These are phyloP conservation scores for Rhizopus sp. DNA, from an alignment of 371 early-diverging fungal genomes.

Conservation along the genomic window DNA sequence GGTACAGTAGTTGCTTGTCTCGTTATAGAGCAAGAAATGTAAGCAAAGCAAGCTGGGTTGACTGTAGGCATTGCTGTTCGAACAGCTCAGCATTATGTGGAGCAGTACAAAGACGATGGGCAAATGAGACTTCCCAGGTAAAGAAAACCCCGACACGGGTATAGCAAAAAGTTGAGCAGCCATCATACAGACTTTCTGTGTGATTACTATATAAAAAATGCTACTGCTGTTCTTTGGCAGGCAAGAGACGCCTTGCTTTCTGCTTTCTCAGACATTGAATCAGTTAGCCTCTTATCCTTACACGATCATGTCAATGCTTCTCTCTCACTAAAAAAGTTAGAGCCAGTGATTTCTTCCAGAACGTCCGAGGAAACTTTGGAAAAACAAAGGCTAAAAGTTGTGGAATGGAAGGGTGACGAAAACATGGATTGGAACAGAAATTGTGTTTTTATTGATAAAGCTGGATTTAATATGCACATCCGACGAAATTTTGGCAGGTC, in stretches of 20 bases:
- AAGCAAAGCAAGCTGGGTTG: conserved; percentile 12
- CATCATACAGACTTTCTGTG: conserved; percentile 13
- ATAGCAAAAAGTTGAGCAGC: too few species aligned
- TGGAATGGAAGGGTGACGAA: conserved; percentile 5
- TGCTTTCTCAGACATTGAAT: conserved; percentile 3
- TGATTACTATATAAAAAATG: not conserved
- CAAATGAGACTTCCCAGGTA: conserved; percentile 4
- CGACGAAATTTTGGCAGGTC: conserved; percentile 6
- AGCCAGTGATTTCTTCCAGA: not conserved
- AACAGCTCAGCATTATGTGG: conserved; percentile 16
- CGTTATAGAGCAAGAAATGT: conserved; percentile 14
- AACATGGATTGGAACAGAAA: conserved; percentile 4
- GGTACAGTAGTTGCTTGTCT: conserved; percentile 19
- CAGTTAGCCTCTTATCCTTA: not conserved
- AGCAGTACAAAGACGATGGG: conserved; percentile 11
- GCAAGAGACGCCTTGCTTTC: conserved; percentile 10
- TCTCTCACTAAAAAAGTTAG: conserved; percentile 5
- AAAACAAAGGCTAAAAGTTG: conserved; percentile 4
- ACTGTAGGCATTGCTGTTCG: conserved; percentile 7
- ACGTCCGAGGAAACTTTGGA: not conserved
- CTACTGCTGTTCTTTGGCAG: conserved; percentile 12
- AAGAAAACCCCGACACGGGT: not conserved
- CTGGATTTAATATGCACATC: conserved; percentile 10
- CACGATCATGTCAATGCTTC: conserved; percentile 5
- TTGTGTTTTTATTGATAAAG: conserved; percentile 13